phyloP scores from a whole-genome alignment of 768 basidiomycete genomes.

The Xanthoconium stramineum region DNA sequence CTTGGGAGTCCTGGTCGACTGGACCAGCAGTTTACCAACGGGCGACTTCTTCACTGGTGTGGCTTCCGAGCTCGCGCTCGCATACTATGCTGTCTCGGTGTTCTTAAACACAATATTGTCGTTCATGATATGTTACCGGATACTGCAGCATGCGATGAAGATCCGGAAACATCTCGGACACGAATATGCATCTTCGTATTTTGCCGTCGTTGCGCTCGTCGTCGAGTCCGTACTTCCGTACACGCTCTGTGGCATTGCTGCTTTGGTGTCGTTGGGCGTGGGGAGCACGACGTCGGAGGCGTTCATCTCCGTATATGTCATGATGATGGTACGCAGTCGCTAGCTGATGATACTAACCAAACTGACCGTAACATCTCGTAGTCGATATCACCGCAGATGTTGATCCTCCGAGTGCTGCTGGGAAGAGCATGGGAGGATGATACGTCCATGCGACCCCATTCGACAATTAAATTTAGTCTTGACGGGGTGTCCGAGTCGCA shows the following conservation, averaged over 20 bases:
- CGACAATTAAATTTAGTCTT: slow-evolving; percentile 12
- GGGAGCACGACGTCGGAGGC: slow-evolving; percentile 7
- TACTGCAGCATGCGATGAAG: slow-evolving; percentile 6
- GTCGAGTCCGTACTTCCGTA: slow-evolving; percentile 26
- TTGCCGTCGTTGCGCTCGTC: slow-evolving; percentile 7
- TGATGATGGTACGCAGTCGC: slow-evolving; percentile 19
- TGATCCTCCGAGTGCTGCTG: slow-evolving; percentile 23
- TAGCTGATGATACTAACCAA: too few species aligned
- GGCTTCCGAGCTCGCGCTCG: slow-evolving; percentile 9
- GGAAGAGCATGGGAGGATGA: slow-evolving; percentile 13
- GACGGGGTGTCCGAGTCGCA: neutral
- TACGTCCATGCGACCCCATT: neutral
- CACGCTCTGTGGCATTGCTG: slow-evolving; percentile 23
- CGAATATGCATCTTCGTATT: slow-evolving; percentile 20
- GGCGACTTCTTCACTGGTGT: slow-evolving; percentile 18
- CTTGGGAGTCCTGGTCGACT: neutral
- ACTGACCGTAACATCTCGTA: neutral
- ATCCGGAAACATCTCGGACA: slow-evolving; percentile 13
- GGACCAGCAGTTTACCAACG: neutral
- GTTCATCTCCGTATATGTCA: slow-evolving; percentile 13
- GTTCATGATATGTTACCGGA: slow-evolving; percentile 22
- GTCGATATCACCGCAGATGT: slow-evolving; percentile 28
- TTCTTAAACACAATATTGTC: slow-evolving; percentile 20
- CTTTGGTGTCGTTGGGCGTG: slow-evolving; percentile 19
- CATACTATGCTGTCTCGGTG: slow-evolving; percentile 15